Base-by-base conservation (phyloP, 2,329 filamentous ascomycete species). In the Epicoccum nigrum region DNA sequence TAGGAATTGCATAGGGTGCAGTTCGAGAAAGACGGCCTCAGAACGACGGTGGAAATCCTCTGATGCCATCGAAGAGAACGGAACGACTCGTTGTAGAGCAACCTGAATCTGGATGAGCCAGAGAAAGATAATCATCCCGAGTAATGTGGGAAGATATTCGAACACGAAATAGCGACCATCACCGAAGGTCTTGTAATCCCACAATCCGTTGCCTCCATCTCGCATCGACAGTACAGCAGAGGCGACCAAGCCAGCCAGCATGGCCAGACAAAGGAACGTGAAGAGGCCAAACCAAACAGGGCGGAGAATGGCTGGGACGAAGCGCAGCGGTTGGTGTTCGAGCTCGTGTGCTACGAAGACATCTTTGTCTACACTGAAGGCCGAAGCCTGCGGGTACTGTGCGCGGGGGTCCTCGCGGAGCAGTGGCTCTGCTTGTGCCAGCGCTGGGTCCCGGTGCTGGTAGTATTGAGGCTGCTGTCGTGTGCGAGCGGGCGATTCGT, bases 81-180 rank as follows among this genome's bases (percentile, higher is more conserved):
- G 92, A 31, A 89, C 78, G 11, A 89, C 83, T 51, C 93, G 86
- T 57, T 88, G 85, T n/a, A 92, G 82, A 3, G 92, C 85, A 1
- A 82, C 80, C 60, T 91, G 83, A 31, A 96, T 78, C 59, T 86
- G 83, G 63, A 96, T 87, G 1, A 90, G 81, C 79, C 90, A 96
- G 6, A 97, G 71, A 37, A 94, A 79, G 28, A 96, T 75, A 11
- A 87, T 59, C 16, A 85, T 85, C 0, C 86, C 90, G 12, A 95
- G 68, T 0, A 96, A 76, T 49, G 92, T 90, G 2, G 93, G 92
- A 1, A 97, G 76, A 58, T 96, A 90, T 55, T 91, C 84, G 71
- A 96, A 94, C 38, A 95, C 74, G 70, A 97, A 96, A 73, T 95
- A 96, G 58, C 86, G 81, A 7, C 81, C 81, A 41, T 87, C 87